These are phyloP conservation scores for Skeletonema grethae DNA, from an alignment of 108 stramenopile species.

Conservation along the genomic window DNA sequence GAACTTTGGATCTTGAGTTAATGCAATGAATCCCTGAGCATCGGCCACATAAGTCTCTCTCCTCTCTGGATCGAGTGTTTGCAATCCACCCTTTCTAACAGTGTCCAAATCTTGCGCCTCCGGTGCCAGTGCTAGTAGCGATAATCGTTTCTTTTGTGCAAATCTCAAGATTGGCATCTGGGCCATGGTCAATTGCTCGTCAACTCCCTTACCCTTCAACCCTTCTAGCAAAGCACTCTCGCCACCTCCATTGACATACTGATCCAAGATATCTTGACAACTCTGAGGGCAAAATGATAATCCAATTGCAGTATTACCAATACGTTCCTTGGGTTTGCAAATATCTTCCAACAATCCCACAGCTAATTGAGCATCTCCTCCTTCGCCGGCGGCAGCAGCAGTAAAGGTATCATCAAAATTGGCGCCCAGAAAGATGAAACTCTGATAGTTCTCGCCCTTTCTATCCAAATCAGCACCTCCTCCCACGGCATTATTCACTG, in stretches of 20 bases:
- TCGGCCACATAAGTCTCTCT: slow-evolving; percentile 71
- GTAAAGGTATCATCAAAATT: slow-evolving; percentile 30
- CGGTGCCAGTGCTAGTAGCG: slow-evolving; percentile 69
- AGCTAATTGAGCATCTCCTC: slow-evolving; percentile 59
- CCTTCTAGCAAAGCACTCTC: slow-evolving; percentile 21
- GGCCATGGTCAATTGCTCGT: slow-evolving; percentile 29
- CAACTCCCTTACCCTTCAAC: slow-evolving; percentile 44
- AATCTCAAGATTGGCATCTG: slow-evolving; percentile 67
- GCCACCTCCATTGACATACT: slow-evolving; percentile 35
- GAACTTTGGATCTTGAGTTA: slow-evolving; percentile 76
- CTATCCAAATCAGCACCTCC: background rate
- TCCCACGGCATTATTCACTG: slow-evolving; percentile 21
- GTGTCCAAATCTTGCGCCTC: slow-evolving; percentile 59
- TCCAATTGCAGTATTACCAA: slow-evolving; percentile 65
- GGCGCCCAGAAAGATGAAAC: slow-evolving; percentile 75
- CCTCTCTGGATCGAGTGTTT: slow-evolving; percentile 58
- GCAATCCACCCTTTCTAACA: slow-evolving; percentile 62
- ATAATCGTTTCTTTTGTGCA: slow-evolving; percentile 44
- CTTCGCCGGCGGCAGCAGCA: slow-evolving; percentile 12
- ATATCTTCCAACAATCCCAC: slow-evolving; percentile 50
- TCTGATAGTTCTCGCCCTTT: slow-evolving; percentile 17
- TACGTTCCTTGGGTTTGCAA: slow-evolving; percentile 37
- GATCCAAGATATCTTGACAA: slow-evolving; percentile 64
- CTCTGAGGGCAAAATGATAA: slow-evolving; percentile 59
- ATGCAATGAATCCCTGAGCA: slow-evolving; percentile 73